These are phyloP conservation scores for Marasmius tenuissimus DNA, from an alignment of 1,284 basidiomycete genomes.

Conservation along the genomic window DNA sequence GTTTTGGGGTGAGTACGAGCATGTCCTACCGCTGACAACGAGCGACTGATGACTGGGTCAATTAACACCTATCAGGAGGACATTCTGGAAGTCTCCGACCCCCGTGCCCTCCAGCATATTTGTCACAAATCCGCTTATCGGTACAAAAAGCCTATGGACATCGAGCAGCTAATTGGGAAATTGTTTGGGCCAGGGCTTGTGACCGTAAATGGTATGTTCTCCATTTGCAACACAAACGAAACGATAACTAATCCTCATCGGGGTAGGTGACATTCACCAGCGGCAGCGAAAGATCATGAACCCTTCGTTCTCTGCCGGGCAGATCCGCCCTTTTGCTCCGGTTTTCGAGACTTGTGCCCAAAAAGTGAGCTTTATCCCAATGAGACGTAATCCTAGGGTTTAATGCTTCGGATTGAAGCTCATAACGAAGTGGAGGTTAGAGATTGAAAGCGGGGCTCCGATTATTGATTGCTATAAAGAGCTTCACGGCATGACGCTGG, in stretches of 20 bases:
- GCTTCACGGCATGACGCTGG: neutral
- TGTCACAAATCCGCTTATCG: neutral
- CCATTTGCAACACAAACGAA: neutral
- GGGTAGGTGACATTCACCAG: neutral
- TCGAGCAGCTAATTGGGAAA: neutral
- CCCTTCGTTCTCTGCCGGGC: neutral
- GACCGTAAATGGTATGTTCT: neutral
- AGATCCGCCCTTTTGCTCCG: neutral
- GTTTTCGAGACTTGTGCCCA: neutral
- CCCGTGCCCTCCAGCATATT: neutral
- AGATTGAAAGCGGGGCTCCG: neutral
- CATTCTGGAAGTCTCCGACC: neutral
- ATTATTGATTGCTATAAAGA: neutral
- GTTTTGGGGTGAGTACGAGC: slow-evolving; percentile 24
- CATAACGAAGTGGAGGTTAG: neutral
- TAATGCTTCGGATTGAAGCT: neutral
- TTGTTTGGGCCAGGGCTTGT: neutral
- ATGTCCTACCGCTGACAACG: neutral
- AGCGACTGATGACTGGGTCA: neutral
- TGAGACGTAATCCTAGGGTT: too few relatives aligned
- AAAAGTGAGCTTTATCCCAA: neutral
- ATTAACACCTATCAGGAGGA: neutral
- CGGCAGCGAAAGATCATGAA: neutral
- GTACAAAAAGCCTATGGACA: neutral
- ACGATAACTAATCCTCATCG: neutral